Evolutionary conservation across 768 basidiomycete genomes (phyloP).

Genomic region (Trametes cinnabarina): DNA sequence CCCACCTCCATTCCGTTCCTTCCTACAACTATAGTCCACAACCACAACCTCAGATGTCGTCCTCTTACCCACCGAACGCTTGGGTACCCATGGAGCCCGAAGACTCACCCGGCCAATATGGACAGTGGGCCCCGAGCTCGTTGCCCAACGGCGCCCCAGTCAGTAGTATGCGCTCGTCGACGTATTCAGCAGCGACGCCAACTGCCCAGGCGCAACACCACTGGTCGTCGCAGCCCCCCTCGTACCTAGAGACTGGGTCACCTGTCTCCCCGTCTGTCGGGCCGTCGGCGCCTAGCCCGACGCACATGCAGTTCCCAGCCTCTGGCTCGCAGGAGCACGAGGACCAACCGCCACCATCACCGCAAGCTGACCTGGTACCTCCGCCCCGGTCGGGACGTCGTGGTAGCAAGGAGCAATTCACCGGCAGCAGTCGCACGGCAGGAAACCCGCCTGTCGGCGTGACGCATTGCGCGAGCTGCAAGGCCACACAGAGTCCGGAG

Average conservation of each 20-base stretch:
- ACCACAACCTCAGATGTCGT: constrained; percentile 16
- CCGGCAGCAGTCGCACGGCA: constrained; percentile 43
- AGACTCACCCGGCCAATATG: constrained; percentile 7
- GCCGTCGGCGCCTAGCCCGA: constrained; percentile 24
- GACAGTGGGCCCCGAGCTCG: constrained; percentile 18
- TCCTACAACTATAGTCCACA: constrained; percentile 22
- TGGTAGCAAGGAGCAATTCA: constrained; percentile 46
- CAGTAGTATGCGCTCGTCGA: constrained; percentile 30
- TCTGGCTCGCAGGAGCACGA: constrained; percentile 18
- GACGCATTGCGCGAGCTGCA: constrained; percentile 74
- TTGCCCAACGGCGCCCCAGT: constrained; percentile 21
- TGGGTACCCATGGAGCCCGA: constrained; percentile 15
- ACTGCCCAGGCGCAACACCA: constrained; percentile 34
- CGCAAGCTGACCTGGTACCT: constrained; percentile 36
- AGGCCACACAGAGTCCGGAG: constrained; percentile 78
- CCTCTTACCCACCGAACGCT: constrained; percentile 16
- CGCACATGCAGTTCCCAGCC: constrained; percentile 3
- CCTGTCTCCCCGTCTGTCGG: constrained; percentile 23
- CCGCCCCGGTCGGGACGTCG: constrained; percentile 44
- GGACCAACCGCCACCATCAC: constrained; percentile 24
- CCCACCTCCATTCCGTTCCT: constrained; percentile 21
- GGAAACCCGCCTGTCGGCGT: constrained; percentile 75
- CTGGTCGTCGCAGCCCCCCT: constrained; percentile 44
- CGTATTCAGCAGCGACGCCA: constrained; percentile 26
- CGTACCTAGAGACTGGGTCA: constrained; percentile 33